Conservation (phyloP, 805 yeast species). For the Lachancea dasiensis region DNA sequence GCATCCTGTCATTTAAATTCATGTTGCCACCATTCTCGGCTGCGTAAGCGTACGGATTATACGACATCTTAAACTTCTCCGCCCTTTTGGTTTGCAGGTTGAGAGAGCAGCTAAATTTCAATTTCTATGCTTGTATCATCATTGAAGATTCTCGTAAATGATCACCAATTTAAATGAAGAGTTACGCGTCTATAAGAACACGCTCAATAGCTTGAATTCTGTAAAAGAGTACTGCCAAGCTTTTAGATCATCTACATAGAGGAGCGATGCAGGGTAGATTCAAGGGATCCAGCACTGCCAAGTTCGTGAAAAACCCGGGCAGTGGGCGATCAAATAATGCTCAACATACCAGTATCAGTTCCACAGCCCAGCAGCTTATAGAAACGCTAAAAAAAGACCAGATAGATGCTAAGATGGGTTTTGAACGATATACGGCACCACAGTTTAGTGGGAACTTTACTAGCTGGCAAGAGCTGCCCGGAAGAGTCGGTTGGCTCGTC, state of each 20-base stretch:
- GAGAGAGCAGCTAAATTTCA: background rate
- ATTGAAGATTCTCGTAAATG: background rate
- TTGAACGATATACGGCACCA: slow-evolving; percentile 71
- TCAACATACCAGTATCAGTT: slow-evolving; percentile 31
- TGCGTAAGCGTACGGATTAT: slow-evolving; percentile 43
- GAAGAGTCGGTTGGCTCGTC: slow-evolving; percentile 72
- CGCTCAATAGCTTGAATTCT: too few relatives aligned
- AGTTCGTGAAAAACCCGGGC: slow-evolving; percentile 36
- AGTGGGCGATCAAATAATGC: slow-evolving; percentile 32
- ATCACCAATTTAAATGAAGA: background rate
- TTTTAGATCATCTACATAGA: too few relatives aligned
- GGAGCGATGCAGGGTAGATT: slow-evolving; percentile 22
- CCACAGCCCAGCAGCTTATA: slow-evolving; percentile 36
- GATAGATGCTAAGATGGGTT: slow-evolving; percentile 82
- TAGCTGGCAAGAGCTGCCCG: slow-evolving; percentile 19
- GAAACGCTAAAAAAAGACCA: slow-evolving; percentile 59
- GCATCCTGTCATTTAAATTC: slow-evolving; percentile 15
- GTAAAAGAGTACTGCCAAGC: too few relatives aligned
- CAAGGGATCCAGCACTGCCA: slow-evolving; percentile 47
- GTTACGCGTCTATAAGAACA: too few relatives aligned
- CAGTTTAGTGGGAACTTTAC: slow-evolving; percentile 33
- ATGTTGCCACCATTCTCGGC: slow-evolving; percentile 14
- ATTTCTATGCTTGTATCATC: background rate
- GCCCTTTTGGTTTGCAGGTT: background rate
- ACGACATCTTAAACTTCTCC: slow-evolving; percentile 31